Evolutionary conservation across 768 basidiomycete genomes (phyloP), one percentile per base, ranked within the genome.

Genomic region (Phanerodontia chrysosporium): DNA sequence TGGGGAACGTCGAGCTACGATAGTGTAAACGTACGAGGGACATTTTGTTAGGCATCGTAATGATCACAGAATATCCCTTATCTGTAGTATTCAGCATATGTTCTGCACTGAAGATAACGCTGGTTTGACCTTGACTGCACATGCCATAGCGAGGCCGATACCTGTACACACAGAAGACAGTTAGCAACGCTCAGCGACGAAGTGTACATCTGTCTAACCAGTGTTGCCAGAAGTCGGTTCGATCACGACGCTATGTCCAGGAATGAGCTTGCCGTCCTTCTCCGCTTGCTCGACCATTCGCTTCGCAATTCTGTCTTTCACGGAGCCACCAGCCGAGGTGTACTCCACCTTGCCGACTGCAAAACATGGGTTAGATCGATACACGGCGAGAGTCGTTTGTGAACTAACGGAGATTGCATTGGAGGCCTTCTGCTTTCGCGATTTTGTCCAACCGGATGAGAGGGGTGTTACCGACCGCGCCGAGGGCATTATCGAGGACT

Each of bases 261-360:
- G 90, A 35, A 92, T 80, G 42, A 99, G 83, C 51, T 78, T 85
- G 32, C 95, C 95, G 32, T 92, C 87, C 55, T 79, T 78, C 78
- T 99, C 97, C 6, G 96, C 97, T n/a, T 87, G 83, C 63, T 94
- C 88, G 1, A 98, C 84, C 96, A 99, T 99, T 12, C 92, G 86
- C 72, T 93, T 95, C 27, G 95, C 95, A 55, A 98, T 96, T 59
- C 95, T 80, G 70, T 98, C 96, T 76, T 99, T 99, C 59, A 98
- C 89, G 2, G 90, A 94, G 2, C 96, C 96, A 10, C 96, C 97
- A 1, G 86, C 87, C 21, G 91, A 94, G 68, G 91, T 82, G 70
- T 84, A 98, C 66, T 99, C 96, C 16, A 90, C 79, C 73, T 97
- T 98, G 7, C 81, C 95, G 68, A 96, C 91, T 95, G 61, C 1